Percentiles rank a stretch among this genome's conserved stretches.
Evolutionary conservation across 106 monocot genomes (phyloP).

Genomic region (Phalaenopsis equestris): DNA sequence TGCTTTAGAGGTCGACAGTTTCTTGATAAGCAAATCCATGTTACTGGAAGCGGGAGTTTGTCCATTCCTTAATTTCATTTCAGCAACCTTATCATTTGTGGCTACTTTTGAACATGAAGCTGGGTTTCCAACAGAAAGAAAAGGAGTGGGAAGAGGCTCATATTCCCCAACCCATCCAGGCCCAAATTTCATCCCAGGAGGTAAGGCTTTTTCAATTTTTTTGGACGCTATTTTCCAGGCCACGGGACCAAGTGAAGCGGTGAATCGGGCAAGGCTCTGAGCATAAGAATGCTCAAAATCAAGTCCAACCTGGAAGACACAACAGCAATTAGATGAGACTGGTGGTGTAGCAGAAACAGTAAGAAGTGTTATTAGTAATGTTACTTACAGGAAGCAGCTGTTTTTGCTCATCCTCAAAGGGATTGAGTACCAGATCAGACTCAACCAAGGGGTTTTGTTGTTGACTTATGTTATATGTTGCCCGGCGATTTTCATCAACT

Average conservation of each 20-base stretch:
- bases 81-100: slow-evolving; percentile 7
- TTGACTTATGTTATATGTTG: slow-evolving; percentile 43
- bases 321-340: neutral
- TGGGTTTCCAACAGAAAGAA: slow-evolving; percentile 30
- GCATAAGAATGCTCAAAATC: slow-evolving; percentile 60
- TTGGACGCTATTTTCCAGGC: slow-evolving; percentile 82
- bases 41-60: slow-evolving; percentile 6
- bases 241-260: slow-evolving; percentile 56
- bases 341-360: neutral
- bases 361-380: neutral
- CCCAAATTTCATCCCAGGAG: slow-evolving; percentile 75
- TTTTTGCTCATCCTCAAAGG: slow-evolving; percentile 33
- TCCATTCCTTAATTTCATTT: slow-evolving; percentile 6
- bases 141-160: slow-evolving; percentile 51
- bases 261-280: slow-evolving; percentile 74
- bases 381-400: slow-evolving; percentile 57
- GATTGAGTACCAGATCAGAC: slow-evolving; percentile 23
- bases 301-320: slow-evolving; percentile 54
- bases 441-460: slow-evolving; percentile 23
- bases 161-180: slow-evolving; percentile 88
- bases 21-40: slow-evolving; percentile 11
- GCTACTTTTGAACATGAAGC: neutral
- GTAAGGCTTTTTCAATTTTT: slow-evolving; percentile 49
- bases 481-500: slow-evolving; percentile 65
- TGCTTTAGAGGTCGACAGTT: slow-evolving; percentile 5